Base-by-base conservation (phyloP, 768 basidiomycete species). In the Kwoniella botswanensis region DNA sequence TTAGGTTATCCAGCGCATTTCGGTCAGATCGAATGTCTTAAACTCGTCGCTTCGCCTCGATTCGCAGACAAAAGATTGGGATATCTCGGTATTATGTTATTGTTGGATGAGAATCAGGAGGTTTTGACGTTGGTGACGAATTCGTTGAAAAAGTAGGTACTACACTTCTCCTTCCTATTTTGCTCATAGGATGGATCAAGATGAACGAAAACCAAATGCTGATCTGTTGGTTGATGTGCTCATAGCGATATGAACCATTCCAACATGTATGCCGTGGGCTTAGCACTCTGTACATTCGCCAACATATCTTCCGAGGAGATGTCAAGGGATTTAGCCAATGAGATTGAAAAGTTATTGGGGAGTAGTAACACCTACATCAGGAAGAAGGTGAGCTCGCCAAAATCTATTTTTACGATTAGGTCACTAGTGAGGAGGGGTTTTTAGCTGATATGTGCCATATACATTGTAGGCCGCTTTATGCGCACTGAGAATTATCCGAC, bases 301-400 rank as follows among this genome's bases (percentile, higher is more conserved):
- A 98, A 98, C 81, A 98, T 98, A 75, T 94, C 97, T 11, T 97
- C 94, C 21, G 97, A 99, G 84, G 97, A 99, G 85, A 99, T 99
- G 97, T 94, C 96, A 35, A 90, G 97, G 73, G 97, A 99, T 87
- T 86, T 99, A 75, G 92, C 92, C 65, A 96, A 98, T 79, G 97
- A 98, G 86, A 92, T 99, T 74, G 95, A 98, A 85, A 98, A 98
- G 84, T 87, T 98, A 4, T 86, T 99, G 65, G 97, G 97, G 11
- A 96, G 94, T 44, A 95, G 93, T 74, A 99, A 99, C 81, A 93
- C 96, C 4, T 99, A 99, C 84, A 98, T 99, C 75, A 91, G 97
- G 67, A 98, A 98, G 86, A 99, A 99, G 90, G 96, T 93, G 70
- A 67, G 86, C 77, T 26, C 35, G 22, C 35, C 35, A 35, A 11